phyloP scores from a whole-genome alignment of 192 early-diverging fungal genomes.

The Umbelopsis vinacea region DNA sequence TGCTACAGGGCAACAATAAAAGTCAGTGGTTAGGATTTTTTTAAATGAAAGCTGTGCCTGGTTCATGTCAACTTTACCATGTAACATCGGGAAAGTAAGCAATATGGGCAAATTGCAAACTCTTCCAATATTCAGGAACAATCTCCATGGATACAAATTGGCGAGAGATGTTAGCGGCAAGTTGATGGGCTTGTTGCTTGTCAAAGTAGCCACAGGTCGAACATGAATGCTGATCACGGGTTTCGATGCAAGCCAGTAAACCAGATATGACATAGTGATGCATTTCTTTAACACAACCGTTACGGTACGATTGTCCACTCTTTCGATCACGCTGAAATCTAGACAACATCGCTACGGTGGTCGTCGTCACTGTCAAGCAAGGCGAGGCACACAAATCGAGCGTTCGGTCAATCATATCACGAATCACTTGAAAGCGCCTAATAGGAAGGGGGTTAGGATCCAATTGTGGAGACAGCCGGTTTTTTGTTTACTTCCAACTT shows the following conservation, averaged over 20 bases:
- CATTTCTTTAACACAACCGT: slow-evolving; percentile 3
- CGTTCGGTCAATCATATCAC: background rate
- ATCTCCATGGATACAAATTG: slow-evolving; percentile 21
- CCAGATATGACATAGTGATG: slow-evolving; percentile 6
- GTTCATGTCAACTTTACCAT: slow-evolving; percentile 43
- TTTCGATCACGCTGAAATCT: slow-evolving; percentile 1
- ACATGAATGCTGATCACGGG: slow-evolving; percentile 3
- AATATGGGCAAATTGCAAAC: slow-evolving; percentile 63
- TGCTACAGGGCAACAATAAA: too few species aligned
- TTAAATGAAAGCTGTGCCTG: too few species aligned
- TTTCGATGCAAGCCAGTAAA: slow-evolving; percentile 2
- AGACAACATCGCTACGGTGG: background rate
- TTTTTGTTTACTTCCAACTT: background rate
- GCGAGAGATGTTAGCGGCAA: background rate
- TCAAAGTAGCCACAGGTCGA: background rate
- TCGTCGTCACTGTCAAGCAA: background rate
- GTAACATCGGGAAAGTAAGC: slow-evolving; percentile 48
- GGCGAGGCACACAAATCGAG: slow-evolving; percentile 2
- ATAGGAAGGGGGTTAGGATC: background rate
- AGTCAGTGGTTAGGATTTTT: too few species aligned
- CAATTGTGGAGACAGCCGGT: background rate
- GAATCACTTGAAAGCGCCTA: slow-evolving; percentile 9
- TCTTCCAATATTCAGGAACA: slow-evolving; percentile 57
- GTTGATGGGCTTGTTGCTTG: background rate
- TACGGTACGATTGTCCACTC: slow-evolving; percentile 2